Conservation (phyloP, 352 stramenopile genomes). For the Globisporangium canariense region DNA sequence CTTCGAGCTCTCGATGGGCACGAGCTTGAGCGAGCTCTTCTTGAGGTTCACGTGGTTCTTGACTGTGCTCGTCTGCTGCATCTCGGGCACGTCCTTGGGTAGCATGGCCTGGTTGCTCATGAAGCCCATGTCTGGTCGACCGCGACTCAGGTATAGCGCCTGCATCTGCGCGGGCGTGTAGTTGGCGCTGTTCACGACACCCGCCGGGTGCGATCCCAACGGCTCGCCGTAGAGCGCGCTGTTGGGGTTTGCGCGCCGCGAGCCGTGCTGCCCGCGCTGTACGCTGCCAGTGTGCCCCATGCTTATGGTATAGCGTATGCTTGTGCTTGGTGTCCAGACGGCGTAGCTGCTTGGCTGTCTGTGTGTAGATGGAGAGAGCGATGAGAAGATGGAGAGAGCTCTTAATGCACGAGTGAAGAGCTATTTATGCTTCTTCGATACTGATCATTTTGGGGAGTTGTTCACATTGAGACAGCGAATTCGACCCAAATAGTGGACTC, state of each 20-base stretch:
- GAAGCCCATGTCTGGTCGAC: constrained; percentile 80
- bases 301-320: not conserved
- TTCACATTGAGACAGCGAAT: not conserved
- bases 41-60: constrained; percentile 87
- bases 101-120: constrained; percentile 65
- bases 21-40: constrained; percentile 68
- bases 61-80: constrained; percentile 80
- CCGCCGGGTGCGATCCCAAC: constrained; percentile 25
- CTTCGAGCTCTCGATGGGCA: constrained; percentile 16
- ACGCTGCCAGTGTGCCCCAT: constrained; percentile 82
- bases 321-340: not conserved
- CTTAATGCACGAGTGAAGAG: not conserved
- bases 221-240: constrained; percentile 66
- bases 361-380: not conserved
- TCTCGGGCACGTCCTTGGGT: constrained; percentile 60
- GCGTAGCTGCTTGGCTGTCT: not conserved
- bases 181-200: constrained; percentile 35
- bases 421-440: not conserved
- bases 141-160: constrained; percentile 75
- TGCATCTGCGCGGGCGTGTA: constrained; percentile 85
- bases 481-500: constrained; percentile 1
- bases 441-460: not conserved
- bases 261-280: constrained; percentile 27
- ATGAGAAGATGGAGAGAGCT: not conserved
- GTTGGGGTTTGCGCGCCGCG: constrained; percentile 24